These are phyloP conservation scores for Alternaria ethzedia DNA, from an alignment of 2,329 filamentous ascomycete genomes.

Conservation along the genomic window DNA sequence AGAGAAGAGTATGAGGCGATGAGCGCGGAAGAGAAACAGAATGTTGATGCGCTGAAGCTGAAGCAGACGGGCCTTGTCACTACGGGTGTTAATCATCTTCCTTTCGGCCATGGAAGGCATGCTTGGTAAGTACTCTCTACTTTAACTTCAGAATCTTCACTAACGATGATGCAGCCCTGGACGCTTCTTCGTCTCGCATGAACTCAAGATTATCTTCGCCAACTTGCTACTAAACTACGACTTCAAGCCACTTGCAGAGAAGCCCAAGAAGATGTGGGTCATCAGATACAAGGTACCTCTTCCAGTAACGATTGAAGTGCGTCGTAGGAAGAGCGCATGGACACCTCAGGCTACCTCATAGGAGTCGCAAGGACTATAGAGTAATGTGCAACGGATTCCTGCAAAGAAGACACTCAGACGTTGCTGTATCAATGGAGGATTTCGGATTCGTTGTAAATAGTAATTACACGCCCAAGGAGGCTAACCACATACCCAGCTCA, in stretches of 20 bases:
- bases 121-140: constrained; percentile 45
- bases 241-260: constrained; percentile 32
- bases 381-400: neutral
- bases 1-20: constrained; percentile 28
- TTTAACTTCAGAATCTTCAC: neutral
- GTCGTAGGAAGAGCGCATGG: constrained; percentile 18
- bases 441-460: neutral
- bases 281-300: constrained; percentile 14
- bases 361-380: neutral
- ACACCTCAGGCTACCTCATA: neutral
- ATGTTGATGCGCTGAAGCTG: constrained; percentile 23
- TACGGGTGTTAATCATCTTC: constrained; percentile 58
- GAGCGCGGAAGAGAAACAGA: constrained; percentile 22
- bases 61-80: constrained; percentile 61
- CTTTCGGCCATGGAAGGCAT: constrained; percentile 65
- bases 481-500: constrained; percentile 23
- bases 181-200: constrained; percentile 47
- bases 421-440: neutral
- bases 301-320: constrained; percentile 11
- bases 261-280: constrained; percentile 30
- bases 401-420: accelerated
- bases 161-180: constrained; percentile 38
- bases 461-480: neutral
- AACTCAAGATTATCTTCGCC: constrained; percentile 48
- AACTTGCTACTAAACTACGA: constrained; percentile 49